These are phyloP conservation scores for Voacanga thouarsii DNA, from an alignment of 257 asterid genomes.

Conservation along the genomic window DNA sequence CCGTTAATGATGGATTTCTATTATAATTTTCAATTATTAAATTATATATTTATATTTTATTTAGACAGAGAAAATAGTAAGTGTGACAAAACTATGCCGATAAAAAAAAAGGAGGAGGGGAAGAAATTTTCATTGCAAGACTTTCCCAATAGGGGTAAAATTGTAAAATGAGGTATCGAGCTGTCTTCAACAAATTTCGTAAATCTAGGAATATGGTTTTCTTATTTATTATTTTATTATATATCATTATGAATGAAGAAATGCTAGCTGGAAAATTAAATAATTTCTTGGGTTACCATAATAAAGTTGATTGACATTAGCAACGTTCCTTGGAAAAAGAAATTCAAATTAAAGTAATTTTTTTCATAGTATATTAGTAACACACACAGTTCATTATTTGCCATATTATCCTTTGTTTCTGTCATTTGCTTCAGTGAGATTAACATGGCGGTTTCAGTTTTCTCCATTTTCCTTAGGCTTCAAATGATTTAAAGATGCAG, in stretches of 20 bases:
- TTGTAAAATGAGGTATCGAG: constrained; percentile 30
- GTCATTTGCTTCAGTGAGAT: constrained; percentile 9
- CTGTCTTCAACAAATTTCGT: constrained; percentile 59
- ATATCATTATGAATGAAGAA: constrained; percentile 13
- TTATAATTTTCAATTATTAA: too few relatives aligned
- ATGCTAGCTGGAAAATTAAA: constrained; percentile 33
- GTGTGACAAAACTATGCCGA: too few relatives aligned
- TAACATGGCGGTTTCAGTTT: constrained; percentile 5
- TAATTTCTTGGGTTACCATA: not conserved
- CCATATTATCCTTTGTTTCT: not conserved
- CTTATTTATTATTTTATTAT: constrained; percentile 2
- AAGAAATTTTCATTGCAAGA: not conserved
- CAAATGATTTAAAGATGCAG: not conserved
- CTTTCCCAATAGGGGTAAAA: constrained; percentile 32
- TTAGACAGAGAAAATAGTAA: too few relatives aligned
- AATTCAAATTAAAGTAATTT: constrained; percentile 19
- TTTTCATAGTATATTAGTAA: not conserved
- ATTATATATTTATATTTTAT: too few relatives aligned
- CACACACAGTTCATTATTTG: not conserved
- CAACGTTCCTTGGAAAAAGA: constrained; percentile 7
- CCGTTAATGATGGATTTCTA: too few relatives aligned
- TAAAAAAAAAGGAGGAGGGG: too few relatives aligned
- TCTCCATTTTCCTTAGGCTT: not conserved
- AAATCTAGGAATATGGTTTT: constrained; percentile 36
- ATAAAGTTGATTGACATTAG: constrained; percentile 17